phyloP scores from a whole-genome alignment of 164 flowering plant genomes.

The Magnolia sinica region DNA sequence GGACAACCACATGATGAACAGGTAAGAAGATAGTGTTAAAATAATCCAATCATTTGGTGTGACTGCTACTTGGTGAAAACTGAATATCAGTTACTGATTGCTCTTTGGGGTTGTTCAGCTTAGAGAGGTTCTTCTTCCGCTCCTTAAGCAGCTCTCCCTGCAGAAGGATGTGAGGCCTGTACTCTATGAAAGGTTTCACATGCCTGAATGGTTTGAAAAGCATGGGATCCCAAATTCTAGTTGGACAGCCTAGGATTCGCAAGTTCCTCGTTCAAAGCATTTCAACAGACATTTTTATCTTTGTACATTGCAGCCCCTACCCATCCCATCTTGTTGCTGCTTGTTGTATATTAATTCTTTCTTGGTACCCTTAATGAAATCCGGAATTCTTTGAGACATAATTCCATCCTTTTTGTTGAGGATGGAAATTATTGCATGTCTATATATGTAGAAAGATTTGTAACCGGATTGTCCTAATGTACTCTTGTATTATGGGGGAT shows the following conservation, averaged over 20 bases:
- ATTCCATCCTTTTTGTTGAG: neutral
- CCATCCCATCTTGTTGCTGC: neutral
- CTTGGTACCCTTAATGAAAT: neutral
- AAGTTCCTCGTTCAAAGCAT: neutral
- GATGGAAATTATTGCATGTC: neutral
- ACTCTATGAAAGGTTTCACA: constrained; percentile 77
- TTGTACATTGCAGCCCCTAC: neutral
- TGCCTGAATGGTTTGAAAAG: constrained; percentile 95
- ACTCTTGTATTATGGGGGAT: too few relatives aligned
- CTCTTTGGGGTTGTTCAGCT: constrained; percentile 45
- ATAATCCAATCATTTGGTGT: neutral
- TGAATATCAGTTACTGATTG: neutral
- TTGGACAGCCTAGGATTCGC: constrained; percentile 1
- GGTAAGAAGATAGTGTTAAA: constrained; percentile 36
- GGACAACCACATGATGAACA: constrained; percentile 83
- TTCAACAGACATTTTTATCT: neutral
- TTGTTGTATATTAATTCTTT: neutral
- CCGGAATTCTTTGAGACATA: neutral
- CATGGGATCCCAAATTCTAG: constrained; percentile 68
- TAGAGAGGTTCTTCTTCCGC: constrained; percentile 79
- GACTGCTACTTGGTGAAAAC: neutral
- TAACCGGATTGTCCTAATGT: too few relatives aligned
- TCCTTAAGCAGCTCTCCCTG: constrained; percentile 70
- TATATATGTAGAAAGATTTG: too few relatives aligned
- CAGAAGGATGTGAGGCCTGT: constrained; percentile 78